Evolutionary conservation across 306 rosid species (phyloP), one percentile per base, ranked within the genome.

Genomic region (Rosa chinensis): DNA sequence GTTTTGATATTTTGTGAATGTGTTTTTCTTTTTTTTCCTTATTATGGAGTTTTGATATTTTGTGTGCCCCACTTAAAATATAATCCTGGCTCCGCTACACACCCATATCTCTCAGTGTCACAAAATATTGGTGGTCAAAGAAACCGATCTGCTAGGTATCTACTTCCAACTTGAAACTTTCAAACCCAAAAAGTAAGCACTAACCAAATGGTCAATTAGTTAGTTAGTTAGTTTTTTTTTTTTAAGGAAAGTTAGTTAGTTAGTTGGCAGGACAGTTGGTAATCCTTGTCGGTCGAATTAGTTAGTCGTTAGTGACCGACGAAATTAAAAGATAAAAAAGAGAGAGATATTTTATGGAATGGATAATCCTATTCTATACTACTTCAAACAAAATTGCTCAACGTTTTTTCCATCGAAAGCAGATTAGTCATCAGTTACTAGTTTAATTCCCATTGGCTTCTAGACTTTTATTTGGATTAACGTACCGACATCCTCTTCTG

Each of bases 351-450:
- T 53, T 53, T 5, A 6, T 53, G 59, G 21, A 52, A 52, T 37
- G 71, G 79, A 78, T 78, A 78, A 73, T 7, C 37, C 75, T 28
- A 17, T 70, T 21, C 47, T 52, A 35, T 28, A 13, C 55, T 4
- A 14, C 14, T 6, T 50, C 55, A 1, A 50, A 25, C 48, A 52
- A 20, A 20, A 50, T 32, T 4, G 28, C 20, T 8, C 11, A 3
- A 67, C 72, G 50, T 16, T 25, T 67, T 48, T 67, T 42, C 50
- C 18, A 49, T 49, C 53, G 17, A 25, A 68, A 68, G 32, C 32
- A 1, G 43, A 40, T 40, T 0, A 20, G 52, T 68, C 73, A 43
- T 40, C 17, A 69, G 37, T n/a, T 14, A 7, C 49, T 67, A 40
- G 61, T 53, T 43, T 43, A 43, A 43, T 47, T 47, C 16, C 18